A percentile compares a stretch with the other conserved stretches of the same genome.
These are phyloP conservation scores for Cladophialophora psammophila DNA, from an alignment of 2,329 filamentous ascomycete species.

Conservation along the genomic window DNA sequence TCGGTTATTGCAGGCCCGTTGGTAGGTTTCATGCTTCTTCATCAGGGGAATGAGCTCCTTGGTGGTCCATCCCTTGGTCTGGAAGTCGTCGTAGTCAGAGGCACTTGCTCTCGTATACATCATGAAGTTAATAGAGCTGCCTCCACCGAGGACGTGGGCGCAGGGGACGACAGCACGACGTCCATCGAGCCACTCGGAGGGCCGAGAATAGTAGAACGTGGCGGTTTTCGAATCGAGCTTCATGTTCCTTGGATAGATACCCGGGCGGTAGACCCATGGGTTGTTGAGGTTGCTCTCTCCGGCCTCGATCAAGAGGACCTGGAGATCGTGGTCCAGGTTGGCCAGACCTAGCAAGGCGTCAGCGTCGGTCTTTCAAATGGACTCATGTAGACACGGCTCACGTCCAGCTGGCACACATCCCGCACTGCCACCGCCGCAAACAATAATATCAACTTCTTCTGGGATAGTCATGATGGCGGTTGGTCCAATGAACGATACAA, in stretches of 20 bases:
- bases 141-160: conserved; percentile 74
- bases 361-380: conserved; percentile 46
- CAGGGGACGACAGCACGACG: conserved; percentile 76
- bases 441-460: conserved; percentile 82
- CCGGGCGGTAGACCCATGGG: conserved; percentile 76
- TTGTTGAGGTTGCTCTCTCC: conserved; percentile 79
- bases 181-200: conserved; percentile 74
- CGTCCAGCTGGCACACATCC: conserved; percentile 52
- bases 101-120: conserved; percentile 47
- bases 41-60: conserved; percentile 77
- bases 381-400: conserved; percentile 27
- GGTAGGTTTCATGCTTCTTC: conserved; percentile 83
- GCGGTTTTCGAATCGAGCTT: conserved; percentile 79
- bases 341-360: conserved; percentile 57
- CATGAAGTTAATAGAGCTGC: conserved; percentile 81
- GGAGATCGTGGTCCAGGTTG: conserved; percentile 77
- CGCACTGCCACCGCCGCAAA: conserved; percentile 75
- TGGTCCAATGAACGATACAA: conserved; percentile 9
- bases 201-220: conserved; percentile 79
- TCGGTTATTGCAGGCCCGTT: conserved; percentile 67
- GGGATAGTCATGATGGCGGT: conserved; percentile 65
- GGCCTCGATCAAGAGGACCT: conserved; percentile 73
- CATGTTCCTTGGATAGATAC: conserved; percentile 81
- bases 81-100: conserved; percentile 72
- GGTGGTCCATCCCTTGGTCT: conserved; percentile 79